Base-by-base conservation (phyloP, 129 eudicot species). In the Mikania micrantha region DNA sequence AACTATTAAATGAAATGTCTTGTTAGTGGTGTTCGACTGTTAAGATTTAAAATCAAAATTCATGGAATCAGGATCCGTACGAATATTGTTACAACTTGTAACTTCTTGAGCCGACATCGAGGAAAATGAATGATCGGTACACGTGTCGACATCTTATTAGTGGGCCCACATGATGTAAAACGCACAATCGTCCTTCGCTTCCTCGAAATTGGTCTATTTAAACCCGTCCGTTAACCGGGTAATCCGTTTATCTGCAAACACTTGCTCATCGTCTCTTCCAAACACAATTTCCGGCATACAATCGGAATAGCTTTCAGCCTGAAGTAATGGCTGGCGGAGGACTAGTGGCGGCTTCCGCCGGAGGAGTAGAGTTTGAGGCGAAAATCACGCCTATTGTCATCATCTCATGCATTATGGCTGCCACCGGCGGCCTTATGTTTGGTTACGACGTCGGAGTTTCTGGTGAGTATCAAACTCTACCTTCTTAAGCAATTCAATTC, bases 371-470 rank as follows among this genome's bases (percentile, higher is more conserved):
- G 62, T 94, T 89, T 17, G 95, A 88, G 75, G 98, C 96, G 0
- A 92, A 92, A 67, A 86, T 92, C n/a, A 92, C 98, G 0, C 88
- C 87, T 4, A 85, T 89, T 42, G 99, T 94, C 9, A 75, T 94
- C 64, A 79, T 94, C 21, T 89, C 99, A 21, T 94, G 99, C 66
- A 79, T 94, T 19, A 81, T 89, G 97, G 99, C 99, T 3, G 98
- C 98, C 64, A 88, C 91, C 64, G 98, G 98, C 36, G 98, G 98
- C 19, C 91, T 91, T 12, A 92, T 92, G 98, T 92, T 92, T 28
- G 99, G 99, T 54, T 94, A 94, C 59, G 99, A 94, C 32, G 84
- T 94, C 66, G 99, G 99, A 12, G 84, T 94, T 50, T 94, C 99
- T 66, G 99, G 99, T 93, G 0, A 67, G 3, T 65, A 2, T 48